Conservation (phyloP, 176 grass and related monocot species). For the Avena atlantica region DNA sequence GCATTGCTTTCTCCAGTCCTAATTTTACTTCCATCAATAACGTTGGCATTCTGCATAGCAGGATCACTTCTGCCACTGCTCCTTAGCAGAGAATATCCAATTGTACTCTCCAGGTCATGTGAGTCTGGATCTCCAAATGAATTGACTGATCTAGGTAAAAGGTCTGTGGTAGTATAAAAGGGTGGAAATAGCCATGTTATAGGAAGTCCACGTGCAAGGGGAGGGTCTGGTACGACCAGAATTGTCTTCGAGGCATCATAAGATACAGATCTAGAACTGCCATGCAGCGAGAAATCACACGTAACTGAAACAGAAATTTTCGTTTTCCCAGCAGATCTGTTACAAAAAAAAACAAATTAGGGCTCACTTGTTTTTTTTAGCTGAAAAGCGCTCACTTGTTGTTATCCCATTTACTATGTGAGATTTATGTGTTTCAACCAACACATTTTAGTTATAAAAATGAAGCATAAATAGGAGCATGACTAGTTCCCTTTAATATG, state of each 20-base stretch:
- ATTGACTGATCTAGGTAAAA: conserved; percentile 68
- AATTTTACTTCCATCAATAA: conserved; percentile 76
- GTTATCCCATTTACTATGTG: conserved; percentile 16
- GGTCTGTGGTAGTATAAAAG: conserved; percentile 70
- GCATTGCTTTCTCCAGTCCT: conserved; percentile 74
- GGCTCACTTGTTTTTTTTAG: conserved; percentile 6
- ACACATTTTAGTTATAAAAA: conserved; percentile 25
- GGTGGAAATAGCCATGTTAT: conserved; percentile 92
- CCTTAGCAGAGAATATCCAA: conserved; percentile 77
- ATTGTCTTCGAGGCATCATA: conserved; percentile 84
- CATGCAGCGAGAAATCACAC: conserved; percentile 79
- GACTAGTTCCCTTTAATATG: conserved; percentile 23
- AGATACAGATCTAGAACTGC: conserved; percentile 58
- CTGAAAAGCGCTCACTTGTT: conserved; percentile 6
- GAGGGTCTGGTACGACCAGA: conserved; percentile 82
- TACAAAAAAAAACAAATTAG: conserved; percentile 43
- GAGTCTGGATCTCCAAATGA: conserved; percentile 52
- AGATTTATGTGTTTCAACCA: conserved; percentile 17
- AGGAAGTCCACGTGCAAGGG: conserved; percentile 75
- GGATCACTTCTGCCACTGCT: conserved; percentile 53
- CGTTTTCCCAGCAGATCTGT: conserved; percentile 85
- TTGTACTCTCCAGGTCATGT: conserved; percentile 36
- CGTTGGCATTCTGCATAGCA: conserved; percentile 57
- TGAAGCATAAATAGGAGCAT: not conserved
- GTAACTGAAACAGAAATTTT: conserved; percentile 74